Percentiles rank a stretch among this genome's conserved stretches.
Evolutionary conservation across 805 yeast genomes (phyloP).

Genomic region (Suhomyces kilbournensis): DNA sequence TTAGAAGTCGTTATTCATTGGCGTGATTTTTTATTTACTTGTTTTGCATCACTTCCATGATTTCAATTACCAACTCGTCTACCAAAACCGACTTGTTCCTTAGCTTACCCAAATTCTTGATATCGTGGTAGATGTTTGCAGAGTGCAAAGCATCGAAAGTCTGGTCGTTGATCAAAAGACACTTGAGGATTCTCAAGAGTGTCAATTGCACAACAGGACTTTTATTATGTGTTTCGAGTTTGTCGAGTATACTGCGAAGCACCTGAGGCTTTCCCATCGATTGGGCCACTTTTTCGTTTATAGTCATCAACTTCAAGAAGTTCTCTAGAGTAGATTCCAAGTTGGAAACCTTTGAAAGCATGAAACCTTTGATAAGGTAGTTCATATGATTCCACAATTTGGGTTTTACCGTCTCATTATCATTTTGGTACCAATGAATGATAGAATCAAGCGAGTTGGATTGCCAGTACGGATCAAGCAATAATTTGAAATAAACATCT

Average conservation of each 20-base stretch:
- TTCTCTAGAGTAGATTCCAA: conserved; percentile 43
- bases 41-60: conserved; percentile 7
- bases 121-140: conserved; percentile 1
- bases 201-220: conserved; percentile 39
- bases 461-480: conserved; percentile 56
- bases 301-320: conserved; percentile 33
- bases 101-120: conserved; percentile 6
- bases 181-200: conserved; percentile 28
- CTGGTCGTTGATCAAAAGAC: background rate
- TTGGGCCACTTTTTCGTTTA: conserved; percentile 16
- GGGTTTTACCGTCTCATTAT: conserved; percentile 19
- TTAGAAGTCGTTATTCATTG: background rate
- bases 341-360: conserved; percentile 38
- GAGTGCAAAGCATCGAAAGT: background rate
- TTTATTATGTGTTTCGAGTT: conserved; percentile 24
- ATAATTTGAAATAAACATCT: conserved; percentile 35
- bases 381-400: conserved; percentile 23
- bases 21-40: background rate
- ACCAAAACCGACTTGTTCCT: conserved; percentile 34
- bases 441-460: conserved; percentile 53
- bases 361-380: conserved; percentile 39
- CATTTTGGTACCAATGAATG: conserved; percentile 35
- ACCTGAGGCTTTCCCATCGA: conserved; percentile 25
- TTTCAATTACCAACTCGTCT: conserved; percentile 33
- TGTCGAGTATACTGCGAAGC: conserved; percentile 28